Percentiles rank a stretch among this genome's conserved stretches.
These are phyloP conservation scores for Globisporangium echinulatum DNA, from an alignment of 352 stramenopile genomes.

Conservation along the genomic window DNA sequence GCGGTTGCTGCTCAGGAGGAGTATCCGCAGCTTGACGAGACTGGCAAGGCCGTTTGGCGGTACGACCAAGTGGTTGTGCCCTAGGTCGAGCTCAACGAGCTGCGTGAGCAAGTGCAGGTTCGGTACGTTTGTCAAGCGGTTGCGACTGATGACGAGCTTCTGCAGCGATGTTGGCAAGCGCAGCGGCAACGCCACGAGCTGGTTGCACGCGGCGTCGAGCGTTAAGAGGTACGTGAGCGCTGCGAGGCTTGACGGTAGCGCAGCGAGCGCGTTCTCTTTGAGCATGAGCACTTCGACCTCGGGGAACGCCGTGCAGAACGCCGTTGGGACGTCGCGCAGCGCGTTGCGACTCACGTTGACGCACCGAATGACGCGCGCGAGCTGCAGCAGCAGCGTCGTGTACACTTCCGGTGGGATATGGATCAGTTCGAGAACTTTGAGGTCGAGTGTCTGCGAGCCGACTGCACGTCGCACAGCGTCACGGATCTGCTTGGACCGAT, in stretches of 20 bases:
- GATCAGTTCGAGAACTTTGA: constrained; percentile 61
- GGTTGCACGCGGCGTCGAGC: constrained; percentile 54
- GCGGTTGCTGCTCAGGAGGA: constrained; percentile 44
- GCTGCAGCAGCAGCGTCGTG: constrained; percentile 56
- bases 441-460: constrained; percentile 47
- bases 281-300: constrained; percentile 42
- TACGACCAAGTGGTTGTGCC: constrained; percentile 56
- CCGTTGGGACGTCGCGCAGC: constrained; percentile 41
- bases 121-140: constrained; percentile 39
- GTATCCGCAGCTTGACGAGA: constrained; percentile 34
- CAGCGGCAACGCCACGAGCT: constrained; percentile 35
- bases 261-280: constrained; percentile 60
- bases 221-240: constrained; percentile 28
- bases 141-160: constrained; percentile 33
- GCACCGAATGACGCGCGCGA: constrained; percentile 45
- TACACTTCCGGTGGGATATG: constrained; percentile 51
- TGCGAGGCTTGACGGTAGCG: constrained; percentile 22
- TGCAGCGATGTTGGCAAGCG: constrained; percentile 32
- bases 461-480: constrained; percentile 43
- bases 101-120: constrained; percentile 41
- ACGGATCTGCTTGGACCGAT: constrained; percentile 17
- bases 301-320: constrained; percentile 48
- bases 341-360: constrained; percentile 71
- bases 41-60: constrained; percentile 42
- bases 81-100: constrained; percentile 48